Conservation (phyloP, 805 yeast species). For the Deakozyma indianensis region DNA sequence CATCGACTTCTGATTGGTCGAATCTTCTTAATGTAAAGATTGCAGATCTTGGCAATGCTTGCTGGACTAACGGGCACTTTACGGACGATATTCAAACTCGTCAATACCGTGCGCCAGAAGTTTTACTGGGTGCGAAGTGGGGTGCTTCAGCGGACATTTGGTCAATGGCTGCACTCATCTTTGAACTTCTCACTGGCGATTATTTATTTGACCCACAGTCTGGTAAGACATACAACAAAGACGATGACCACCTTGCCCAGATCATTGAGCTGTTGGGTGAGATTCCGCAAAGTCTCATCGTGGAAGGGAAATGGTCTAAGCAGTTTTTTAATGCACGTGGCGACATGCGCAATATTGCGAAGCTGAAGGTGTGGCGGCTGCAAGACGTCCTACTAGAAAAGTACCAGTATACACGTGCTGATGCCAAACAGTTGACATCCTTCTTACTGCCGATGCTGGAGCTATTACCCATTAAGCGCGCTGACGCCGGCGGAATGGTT, state of each 20-base stretch:
- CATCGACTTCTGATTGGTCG: constrained; percentile 2
- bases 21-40: constrained; percentile 62
- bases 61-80: constrained; percentile 67
- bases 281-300: constrained; percentile 43
- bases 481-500: constrained; percentile 93
- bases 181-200: constrained; percentile 89
- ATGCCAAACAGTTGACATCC: constrained; percentile 59
- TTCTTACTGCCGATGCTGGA: constrained; percentile 74
- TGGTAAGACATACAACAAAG: constrained; percentile 52
- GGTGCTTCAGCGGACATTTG: constrained; percentile 92
- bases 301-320: constrained; percentile 45
- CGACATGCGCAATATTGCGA: constrained; percentile 62
- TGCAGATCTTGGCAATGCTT: constrained; percentile 89
- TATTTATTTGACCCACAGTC: constrained; percentile 78
- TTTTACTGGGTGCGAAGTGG: constrained; percentile 69
- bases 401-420: constrained; percentile 55
- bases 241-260: constrained; percentile 94
- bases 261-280: constrained; percentile 71
- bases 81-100: constrained; percentile 85
- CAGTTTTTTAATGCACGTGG: constrained; percentile 53
- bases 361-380: constrained; percentile 81
- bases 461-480: constrained; percentile 65
- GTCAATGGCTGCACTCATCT: constrained; percentile 87
- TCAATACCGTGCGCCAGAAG: constrained; percentile 88
- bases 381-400: constrained; percentile 71